Conservation (phyloP, 257 asterid genomes). For the Gynochthodes officinalis region DNA sequence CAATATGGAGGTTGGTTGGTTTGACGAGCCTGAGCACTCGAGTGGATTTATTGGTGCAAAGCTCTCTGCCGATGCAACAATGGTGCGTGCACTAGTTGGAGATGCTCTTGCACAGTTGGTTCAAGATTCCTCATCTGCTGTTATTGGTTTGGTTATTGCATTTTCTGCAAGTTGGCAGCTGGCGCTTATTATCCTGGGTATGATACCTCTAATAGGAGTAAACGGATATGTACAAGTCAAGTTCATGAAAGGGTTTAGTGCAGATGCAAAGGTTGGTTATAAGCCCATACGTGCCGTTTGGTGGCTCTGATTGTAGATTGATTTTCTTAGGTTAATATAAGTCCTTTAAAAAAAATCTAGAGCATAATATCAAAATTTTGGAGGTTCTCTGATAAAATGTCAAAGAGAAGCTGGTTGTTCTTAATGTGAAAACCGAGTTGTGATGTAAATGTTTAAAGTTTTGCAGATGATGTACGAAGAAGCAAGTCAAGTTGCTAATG, state of each 20-base stretch:
- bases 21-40: slow-evolving; percentile 73
- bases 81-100: slow-evolving; percentile 73
- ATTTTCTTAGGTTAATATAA: neutral
- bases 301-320: neutral
- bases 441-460: neutral
- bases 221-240: slow-evolving; percentile 62
- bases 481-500: slow-evolving; percentile 88
- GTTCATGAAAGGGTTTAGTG: slow-evolving; percentile 72
- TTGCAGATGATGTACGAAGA: slow-evolving; percentile 75
- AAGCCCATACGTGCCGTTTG: neutral
- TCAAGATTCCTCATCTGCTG: slow-evolving; percentile 64
- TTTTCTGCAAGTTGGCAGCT: slow-evolving; percentile 71
- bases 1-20: slow-evolving; percentile 84
- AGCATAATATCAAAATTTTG: neutral
- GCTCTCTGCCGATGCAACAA: slow-evolving; percentile 86
- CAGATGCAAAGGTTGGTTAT: slow-evolving; percentile 66
- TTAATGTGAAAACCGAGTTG: neutral
- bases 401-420: neutral
- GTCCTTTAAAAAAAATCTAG: neutral
- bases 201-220: slow-evolving; percentile 63
- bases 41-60: slow-evolving; percentile 83
- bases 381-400: too few species aligned
- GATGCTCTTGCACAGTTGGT: slow-evolving; percentile 85
- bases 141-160: slow-evolving; percentile 63
- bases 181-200: slow-evolving; percentile 62